These are phyloP conservation scores for Pharus latifolius DNA, from an alignment of 176 grass and related monocot species.

Conservation along the genomic window DNA sequence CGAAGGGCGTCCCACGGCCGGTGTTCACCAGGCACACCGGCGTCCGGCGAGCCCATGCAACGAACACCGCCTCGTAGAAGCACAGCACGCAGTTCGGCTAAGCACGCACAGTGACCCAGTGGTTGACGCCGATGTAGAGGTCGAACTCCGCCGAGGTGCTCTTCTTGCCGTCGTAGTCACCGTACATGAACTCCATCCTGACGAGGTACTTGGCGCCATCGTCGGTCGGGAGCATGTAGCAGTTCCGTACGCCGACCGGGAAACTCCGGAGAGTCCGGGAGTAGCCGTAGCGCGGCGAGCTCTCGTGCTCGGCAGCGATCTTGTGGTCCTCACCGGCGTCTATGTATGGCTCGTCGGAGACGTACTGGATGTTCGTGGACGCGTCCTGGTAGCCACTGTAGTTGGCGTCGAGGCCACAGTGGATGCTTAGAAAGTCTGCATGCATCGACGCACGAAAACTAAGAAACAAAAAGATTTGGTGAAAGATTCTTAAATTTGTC, in stretches of 20 bases:
- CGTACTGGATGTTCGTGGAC: neutral
- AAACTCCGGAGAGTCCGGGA: conserved; percentile 10
- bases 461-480: neutral
- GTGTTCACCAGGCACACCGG: conserved; percentile 19
- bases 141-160: neutral
- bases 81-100: neutral
- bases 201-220: neutral
- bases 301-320: neutral
- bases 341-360: neutral
- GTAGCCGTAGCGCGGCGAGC: neutral
- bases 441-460: neutral
- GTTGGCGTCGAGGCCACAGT: neutral
- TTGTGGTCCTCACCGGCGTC: neutral
- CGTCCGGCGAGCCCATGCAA: neutral
- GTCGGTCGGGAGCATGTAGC: conserved; percentile 1
- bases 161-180: conserved; percentile 12
- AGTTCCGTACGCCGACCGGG: conserved; percentile 3
- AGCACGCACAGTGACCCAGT: neutral
- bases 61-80: neutral
- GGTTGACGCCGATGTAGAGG: neutral
- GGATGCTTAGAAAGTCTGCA: neutral
- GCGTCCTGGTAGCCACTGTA: neutral
- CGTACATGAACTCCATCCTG: neutral
- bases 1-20: conserved; percentile 8
- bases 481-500: no score